These are phyloP conservation scores for Crucibulum laeve DNA, from an alignment of 768 basidiomycete genomes.

Conservation along the genomic window DNA sequence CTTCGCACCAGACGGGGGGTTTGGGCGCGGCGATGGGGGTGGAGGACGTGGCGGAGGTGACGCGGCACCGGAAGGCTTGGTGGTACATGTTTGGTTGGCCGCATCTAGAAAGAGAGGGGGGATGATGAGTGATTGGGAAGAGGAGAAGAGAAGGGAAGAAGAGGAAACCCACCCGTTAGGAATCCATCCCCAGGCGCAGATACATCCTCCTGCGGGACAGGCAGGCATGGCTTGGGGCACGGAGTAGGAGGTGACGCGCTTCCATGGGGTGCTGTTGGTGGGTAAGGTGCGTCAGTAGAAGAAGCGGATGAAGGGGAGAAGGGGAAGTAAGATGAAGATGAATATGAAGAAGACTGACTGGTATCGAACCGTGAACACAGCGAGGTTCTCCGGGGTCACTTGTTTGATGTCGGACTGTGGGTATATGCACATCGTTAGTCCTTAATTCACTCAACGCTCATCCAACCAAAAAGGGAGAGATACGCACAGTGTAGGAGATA, in stretches of 20 bases:
- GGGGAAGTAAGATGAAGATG: too few relatives aligned
- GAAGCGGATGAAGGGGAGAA: too few relatives aligned
- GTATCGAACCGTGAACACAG: constrained; percentile 46
- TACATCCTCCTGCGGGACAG: constrained; percentile 47
- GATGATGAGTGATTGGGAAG: background rate
- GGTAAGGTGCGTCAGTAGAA: too few relatives aligned
- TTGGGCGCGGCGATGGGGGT: constrained; percentile 35
- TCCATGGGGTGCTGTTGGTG: constrained; percentile 56
- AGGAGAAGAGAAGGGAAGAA: background rate
- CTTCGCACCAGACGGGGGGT: constrained; percentile 51
- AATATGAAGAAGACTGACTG: constrained; percentile 26
- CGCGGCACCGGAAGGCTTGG: constrained; percentile 42
- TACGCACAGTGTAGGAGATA: constrained; percentile 43
- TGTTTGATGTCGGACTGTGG: constrained; percentile 40
- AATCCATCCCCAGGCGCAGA: constrained; percentile 55
- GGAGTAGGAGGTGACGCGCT: constrained; percentile 39
- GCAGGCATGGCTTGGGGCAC: constrained; percentile 45
- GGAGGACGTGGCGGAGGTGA: constrained; percentile 36
- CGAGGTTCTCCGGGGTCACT: constrained; percentile 44
- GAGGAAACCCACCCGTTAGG: constrained; percentile 31
- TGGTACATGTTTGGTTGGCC: constrained; percentile 53
- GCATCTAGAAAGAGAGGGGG: constrained; percentile 26
- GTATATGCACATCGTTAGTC: background rate
- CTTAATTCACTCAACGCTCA: background rate
- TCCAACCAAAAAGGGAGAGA: background rate